These are phyloP conservation scores for Ophiocordyceps australis DNA, from an alignment of 2,329 filamentous ascomycete species.

Conservation along the genomic window DNA sequence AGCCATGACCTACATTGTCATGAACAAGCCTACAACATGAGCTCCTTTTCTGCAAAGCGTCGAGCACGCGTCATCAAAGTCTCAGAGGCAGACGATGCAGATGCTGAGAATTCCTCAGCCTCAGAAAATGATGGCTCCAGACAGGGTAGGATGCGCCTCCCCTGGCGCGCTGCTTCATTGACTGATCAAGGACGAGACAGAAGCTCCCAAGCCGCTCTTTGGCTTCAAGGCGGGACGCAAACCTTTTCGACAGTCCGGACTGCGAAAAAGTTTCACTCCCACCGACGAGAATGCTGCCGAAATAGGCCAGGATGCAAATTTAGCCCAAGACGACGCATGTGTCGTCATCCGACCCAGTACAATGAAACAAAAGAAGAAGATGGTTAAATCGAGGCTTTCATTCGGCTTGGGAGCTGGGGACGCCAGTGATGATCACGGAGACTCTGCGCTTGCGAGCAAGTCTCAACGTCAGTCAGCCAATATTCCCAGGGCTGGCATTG, in stretches of 20 bases:
- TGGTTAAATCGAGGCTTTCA: slow-evolving; percentile 41
- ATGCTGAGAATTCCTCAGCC: slow-evolving; percentile 4
- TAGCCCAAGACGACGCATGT: too few species aligned
- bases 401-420: slow-evolving; percentile 45
- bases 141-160: slow-evolving; percentile 20
- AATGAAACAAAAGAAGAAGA: slow-evolving; percentile 48
- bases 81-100: slow-evolving; percentile 42
- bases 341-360: slow-evolving; percentile 26
- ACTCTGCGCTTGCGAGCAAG: slow-evolving; percentile 42
- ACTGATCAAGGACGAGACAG: slow-evolving; percentile 11
- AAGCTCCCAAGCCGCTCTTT: slow-evolving; percentile 19
- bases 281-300: slow-evolving; percentile 19
- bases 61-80: slow-evolving; percentile 65
- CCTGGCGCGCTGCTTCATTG: slow-evolving; percentile 17
- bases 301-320: too few species aligned
- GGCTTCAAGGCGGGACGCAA: slow-evolving; percentile 27
- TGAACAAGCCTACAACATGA: slow-evolving; percentile 22
- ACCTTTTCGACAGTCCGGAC: slow-evolving; percentile 35
- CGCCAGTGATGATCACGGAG: slow-evolving; percentile 31
- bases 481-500: slow-evolving; percentile 32
- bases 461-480: too few species aligned
- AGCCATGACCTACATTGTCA: too few species aligned
- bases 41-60: slow-evolving; percentile 35
- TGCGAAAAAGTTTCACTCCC: slow-evolving; percentile 36
- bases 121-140: slow-evolving; percentile 8